Evolutionary conservation across 2,329 filamentous ascomycete species (phyloP), one percentile per base, ranked within the genome.

Genomic region (Calonectria montana): DNA sequence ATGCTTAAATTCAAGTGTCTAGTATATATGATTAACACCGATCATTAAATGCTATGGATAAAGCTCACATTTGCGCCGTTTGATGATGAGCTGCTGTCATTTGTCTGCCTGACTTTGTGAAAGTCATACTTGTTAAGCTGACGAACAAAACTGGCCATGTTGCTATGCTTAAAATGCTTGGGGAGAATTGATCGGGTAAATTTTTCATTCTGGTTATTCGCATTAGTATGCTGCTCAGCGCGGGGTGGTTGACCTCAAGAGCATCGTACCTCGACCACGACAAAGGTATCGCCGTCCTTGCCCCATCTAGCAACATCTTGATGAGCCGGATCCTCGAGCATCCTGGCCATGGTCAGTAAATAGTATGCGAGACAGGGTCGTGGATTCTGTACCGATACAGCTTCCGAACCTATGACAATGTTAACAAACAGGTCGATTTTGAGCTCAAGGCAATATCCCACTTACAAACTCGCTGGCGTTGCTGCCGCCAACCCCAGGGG

Each of bases 141-240:
- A 61, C 96, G 93, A 70, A 98, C 96, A 82, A 98, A 98, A 84
- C 95, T 98, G 37, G 96, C 96, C 86, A 98, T 98, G 83, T 98
- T 98, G 89, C 95, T 97, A 85, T 98, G 97, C 85, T 99, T 99
- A 88, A 99, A 99, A 80, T 98, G 95, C 82, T 98, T 98, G 2
- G 97, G 97, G 18, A 99, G 91, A 78, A 99, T 97, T 45, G 94
- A 94, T 83, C 98, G 98, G 25, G 97, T 98, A 81, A 99, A 99
- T 83, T 97, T 98, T 83, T 98, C 96, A 83, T 97, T 97, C 96
- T 98, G 82, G 71, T 43, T 29, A 18, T 15, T 37, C 61, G n/a
- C 67, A 67, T 75, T 57, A 73, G 73, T 35, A 62, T 69, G 61
- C 43, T 53, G 57, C 47, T 15, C 27, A 68, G 23, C 27, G 53